These are phyloP conservation scores for maize (Zea mays) DNA, from an alignment of 176 grass and related monocot genomes.

Conservation along the genomic window Zm-B73-REFERENCE-NAM-5.0 NC_050096.1:248793001-248793500, in stretches of 20 bases:
- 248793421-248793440: no score
- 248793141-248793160: background rate
- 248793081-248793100: background rate
- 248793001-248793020: background rate
- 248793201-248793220: background rate
- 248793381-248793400: conserved; percentile 42
- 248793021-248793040: background rate
- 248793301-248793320: background rate
- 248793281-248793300: conserved; percentile 5
- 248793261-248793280: background rate
- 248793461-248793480: no score
- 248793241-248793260: background rate
- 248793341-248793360: conserved; percentile 14
- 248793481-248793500: no score
- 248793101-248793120: no score
- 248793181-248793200: background rate
- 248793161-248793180: background rate
- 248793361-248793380: conserved; percentile 11
- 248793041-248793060: background rate
- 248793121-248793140: background rate
- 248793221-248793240: background rate
- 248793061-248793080: background rate
- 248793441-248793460: no score
- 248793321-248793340: background rate
- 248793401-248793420: conserved; percentile 58